Percentiles rank a stretch among this genome's conserved stretches.
These are phyloP conservation scores for Cladosporium sp. DNA, from an alignment of 2,329 filamentous ascomycete species.

Conservation along the genomic window DNA sequence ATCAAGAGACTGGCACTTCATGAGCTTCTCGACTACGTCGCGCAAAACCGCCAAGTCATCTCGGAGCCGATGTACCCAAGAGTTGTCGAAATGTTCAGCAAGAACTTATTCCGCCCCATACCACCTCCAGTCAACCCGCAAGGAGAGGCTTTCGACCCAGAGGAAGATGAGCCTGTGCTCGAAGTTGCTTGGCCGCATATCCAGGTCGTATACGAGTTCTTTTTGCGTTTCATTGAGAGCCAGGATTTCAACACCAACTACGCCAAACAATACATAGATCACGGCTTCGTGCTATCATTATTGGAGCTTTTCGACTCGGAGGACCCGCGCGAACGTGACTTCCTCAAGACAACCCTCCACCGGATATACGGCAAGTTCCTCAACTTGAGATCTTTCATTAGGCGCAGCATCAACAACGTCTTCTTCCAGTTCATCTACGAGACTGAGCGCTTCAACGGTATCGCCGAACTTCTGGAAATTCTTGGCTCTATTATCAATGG, in stretches of 20 bases:
- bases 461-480: conserved; percentile 93
- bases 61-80: conserved; percentile 98
- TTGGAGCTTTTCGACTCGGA: conserved; percentile 98
- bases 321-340: conserved; percentile 92
- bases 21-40: conserved; percentile 94
- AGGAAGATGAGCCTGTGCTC: conserved; percentile 95
- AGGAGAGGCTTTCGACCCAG: conserved; percentile 95
- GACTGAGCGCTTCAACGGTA: conserved; percentile 96
- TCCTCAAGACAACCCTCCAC: conserved; percentile 95
- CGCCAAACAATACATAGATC: conserved; percentile 97
- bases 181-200: conserved; percentile 99
- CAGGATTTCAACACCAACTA: conserved; percentile 99
- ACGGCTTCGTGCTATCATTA: conserved; percentile 90
- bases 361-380: conserved; percentile 99
- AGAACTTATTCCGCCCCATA: conserved; percentile 96
- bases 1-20: conserved; percentile 96
- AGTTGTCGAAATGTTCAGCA: conserved; percentile 98
- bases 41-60: conserved; percentile 97
- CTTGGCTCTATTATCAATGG: conserved; percentile 98
- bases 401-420: conserved; percentile 98
- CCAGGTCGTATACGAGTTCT: conserved; percentile 99
- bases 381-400: conserved; percentile 93
- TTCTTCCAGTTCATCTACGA: conserved; percentile 99
- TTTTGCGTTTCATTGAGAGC: conserved; percentile 96
- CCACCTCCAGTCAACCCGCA: conserved; percentile 96